phyloP scores from a whole-genome alignment of 441 rosid genomes.

The Gossypium davidsonii region DNA sequence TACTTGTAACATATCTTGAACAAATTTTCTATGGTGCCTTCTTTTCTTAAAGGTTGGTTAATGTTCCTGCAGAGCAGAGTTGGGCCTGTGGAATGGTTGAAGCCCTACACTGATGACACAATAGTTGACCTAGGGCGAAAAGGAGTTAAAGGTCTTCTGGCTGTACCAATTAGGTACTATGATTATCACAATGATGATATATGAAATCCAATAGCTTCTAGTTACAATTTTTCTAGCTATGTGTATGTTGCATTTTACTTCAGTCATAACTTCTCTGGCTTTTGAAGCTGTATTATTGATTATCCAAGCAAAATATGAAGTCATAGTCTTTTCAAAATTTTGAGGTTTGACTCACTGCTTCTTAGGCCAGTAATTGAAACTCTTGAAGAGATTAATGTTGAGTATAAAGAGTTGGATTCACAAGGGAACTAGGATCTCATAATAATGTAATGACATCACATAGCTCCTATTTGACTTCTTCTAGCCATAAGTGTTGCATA shows the following conservation, averaged over 20 bases:
- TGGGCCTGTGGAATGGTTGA: constrained; percentile 98
- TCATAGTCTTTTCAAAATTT: neutral
- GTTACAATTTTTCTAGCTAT: neutral
- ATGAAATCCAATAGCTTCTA: neutral
- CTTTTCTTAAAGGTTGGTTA: constrained; percentile 20
- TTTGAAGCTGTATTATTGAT: neutral
- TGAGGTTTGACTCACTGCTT: constrained; percentile 42
- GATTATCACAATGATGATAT: neutral
- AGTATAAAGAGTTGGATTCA: constrained; percentile 76
- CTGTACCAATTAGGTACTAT: constrained; percentile 83
- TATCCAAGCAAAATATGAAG: neutral
- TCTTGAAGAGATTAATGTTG: constrained; percentile 83
- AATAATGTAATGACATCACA: neutral
- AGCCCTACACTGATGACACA: constrained; percentile 93
- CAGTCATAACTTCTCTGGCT: constrained; percentile 8
- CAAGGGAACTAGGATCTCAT: constrained; percentile 88
- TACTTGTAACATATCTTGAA: neutral
- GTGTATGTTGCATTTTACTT: constrained; percentile 7
- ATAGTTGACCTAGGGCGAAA: constrained; percentile 78
- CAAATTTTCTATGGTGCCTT: neutral
- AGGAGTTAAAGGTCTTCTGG: constrained; percentile 79
- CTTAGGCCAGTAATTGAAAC: constrained; percentile 86
- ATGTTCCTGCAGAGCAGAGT: constrained; percentile 81
- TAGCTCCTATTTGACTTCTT: neutral
- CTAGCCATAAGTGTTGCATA: constrained; percentile 2